phyloP scores from a whole-genome alignment of 2,329 filamentous ascomycete species.

The Microdochium trichocladiopsis region DNA sequence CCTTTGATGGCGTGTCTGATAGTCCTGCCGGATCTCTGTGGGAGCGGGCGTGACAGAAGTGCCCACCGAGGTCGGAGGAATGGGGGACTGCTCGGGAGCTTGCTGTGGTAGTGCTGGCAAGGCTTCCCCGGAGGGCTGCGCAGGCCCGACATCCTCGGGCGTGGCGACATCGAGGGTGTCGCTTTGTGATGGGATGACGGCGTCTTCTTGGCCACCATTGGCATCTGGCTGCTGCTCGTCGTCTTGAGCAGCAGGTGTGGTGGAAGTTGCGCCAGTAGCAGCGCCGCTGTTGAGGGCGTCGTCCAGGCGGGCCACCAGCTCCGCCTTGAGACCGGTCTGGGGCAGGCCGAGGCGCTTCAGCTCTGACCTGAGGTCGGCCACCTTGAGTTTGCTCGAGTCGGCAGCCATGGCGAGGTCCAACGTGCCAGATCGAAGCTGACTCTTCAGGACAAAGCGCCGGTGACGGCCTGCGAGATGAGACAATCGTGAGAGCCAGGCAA shows the following conservation, averaged over 20 bases:
- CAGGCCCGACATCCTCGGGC: not conserved
- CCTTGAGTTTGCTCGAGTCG: conserved; percentile 57
- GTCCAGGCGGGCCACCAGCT: conserved; percentile 59
- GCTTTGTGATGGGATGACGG: not conserved
- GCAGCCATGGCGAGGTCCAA: conserved; percentile 29
- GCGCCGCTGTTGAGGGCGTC: conserved; percentile 16
- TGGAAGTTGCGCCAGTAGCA: conserved; percentile 7
- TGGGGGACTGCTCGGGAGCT: not conserved
- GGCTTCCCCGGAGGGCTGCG: not conserved
- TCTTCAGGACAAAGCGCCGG: not conserved
- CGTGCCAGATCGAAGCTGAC: not conserved
- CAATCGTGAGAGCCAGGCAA: too few species aligned
- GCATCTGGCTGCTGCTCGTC: conserved; percentile 8
- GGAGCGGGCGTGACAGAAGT: not conserved
- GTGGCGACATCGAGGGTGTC: not conserved
- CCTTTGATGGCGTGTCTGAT: not conserved
- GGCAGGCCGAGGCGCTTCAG: conserved; percentile 65
- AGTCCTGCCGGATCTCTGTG: not conserved
- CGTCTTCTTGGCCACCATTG: not conserved
- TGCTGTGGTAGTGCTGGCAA: not conserved
- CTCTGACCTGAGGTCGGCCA: conserved; percentile 68
- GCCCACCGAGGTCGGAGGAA: not conserved
- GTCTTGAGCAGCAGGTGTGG: conserved; percentile 7
- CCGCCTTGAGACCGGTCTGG: conserved; percentile 63
- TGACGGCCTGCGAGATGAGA: too few species aligned